Evolutionary conservation across 208 protist species (phyloP).

Genomic region (Blechomonas ayalai): DNA sequence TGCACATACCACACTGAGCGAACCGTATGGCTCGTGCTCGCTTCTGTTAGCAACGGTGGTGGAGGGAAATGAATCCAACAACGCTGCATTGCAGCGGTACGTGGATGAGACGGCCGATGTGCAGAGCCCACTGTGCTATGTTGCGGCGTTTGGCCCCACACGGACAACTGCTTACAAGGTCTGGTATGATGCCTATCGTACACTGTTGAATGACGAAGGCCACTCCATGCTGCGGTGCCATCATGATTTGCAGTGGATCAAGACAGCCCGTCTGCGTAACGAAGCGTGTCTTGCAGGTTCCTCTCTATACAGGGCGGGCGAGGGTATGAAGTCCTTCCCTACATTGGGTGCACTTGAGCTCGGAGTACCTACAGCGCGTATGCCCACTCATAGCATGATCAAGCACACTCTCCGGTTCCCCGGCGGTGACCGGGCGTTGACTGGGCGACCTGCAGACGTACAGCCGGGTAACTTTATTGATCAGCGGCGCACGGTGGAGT

Average conservation of each 20-base stretch:
- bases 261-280: conserved; percentile 23
- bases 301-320: too few species aligned
- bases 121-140: conserved; percentile 60
- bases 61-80: conserved; percentile 27
- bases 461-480: too few species aligned
- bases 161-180: conserved; percentile 13
- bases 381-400: conserved; percentile 1
- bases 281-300: too few species aligned
- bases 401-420: too few species aligned
- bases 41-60: conserved; percentile 59
- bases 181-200: conserved; percentile 64
- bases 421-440: too few species aligned
- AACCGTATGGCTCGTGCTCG: conserved; percentile 6
- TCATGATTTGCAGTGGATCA: conserved; percentile 47
- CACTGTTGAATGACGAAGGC: conserved; percentile 45
- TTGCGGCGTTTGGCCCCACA: conserved; percentile 30
- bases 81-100: conserved; percentile 61
- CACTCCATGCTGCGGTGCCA: conserved; percentile 41
- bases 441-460: too few species aligned
- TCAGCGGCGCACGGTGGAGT: conserved; percentile 29
- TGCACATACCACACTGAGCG: not conserved
- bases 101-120: conserved; percentile 71
- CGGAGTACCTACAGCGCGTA: not conserved
- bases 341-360: too few species aligned
- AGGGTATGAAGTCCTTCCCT: too few species aligned